These are phyloP conservation scores for Leccinum subgranulosum DNA, from an alignment of 768 basidiomycete species.

Conservation along the genomic window DNA sequence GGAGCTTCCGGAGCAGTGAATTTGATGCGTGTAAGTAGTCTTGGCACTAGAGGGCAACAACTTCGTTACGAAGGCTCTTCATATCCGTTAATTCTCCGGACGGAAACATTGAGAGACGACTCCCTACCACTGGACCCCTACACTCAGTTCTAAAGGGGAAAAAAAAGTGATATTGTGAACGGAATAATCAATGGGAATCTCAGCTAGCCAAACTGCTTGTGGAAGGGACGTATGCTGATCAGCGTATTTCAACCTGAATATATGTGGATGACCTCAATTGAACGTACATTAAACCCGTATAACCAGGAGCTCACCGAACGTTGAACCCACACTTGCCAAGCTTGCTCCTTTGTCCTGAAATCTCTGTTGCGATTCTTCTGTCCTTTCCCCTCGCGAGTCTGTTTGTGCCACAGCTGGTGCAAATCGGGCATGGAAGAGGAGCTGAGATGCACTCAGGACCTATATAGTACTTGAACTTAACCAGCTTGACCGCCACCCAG, in stretches of 20 bases:
- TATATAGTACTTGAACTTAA: not conserved
- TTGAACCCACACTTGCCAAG: not conserved
- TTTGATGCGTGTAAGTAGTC: not conserved
- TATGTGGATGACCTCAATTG: not conserved
- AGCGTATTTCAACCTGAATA: not conserved
- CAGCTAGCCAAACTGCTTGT: not conserved
- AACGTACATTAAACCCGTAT: not conserved
- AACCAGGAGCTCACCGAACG: not conserved
- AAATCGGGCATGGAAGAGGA: not conserved
- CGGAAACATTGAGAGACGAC: not conserved
- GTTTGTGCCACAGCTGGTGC: not conserved
- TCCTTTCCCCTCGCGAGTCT: not conserved
- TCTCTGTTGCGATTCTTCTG: not conserved
- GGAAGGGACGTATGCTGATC: not conserved
- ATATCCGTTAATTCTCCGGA: not conserved
- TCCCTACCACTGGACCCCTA: not conserved
- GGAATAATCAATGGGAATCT: not conserved
- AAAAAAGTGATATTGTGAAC: not conserved
- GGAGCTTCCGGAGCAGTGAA: not conserved
- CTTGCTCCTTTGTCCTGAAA: not conserved
- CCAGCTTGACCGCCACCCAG: not conserved
- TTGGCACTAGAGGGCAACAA: not conserved
- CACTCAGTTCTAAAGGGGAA: not conserved
- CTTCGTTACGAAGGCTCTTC: not conserved
- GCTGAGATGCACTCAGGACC: not conserved